Evolutionary conservation across 176 grass and related monocot species (phyloP).

Genomic region (Phragmites australis): DNA sequence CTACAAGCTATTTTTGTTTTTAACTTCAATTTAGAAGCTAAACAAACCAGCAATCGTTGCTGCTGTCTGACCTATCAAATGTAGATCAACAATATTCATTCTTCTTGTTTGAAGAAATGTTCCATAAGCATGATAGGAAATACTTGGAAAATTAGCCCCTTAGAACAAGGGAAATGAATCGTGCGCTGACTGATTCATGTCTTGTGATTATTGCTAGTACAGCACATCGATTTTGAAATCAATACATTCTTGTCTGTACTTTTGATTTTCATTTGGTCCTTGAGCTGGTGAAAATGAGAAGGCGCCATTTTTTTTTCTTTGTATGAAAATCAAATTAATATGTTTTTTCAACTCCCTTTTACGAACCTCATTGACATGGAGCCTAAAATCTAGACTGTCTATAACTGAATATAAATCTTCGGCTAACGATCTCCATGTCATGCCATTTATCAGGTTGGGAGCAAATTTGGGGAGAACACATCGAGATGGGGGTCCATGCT

Average conservation of each 20-base stretch:
- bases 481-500: constrained; percentile 99
- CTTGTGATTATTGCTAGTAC: constrained; percentile 12
- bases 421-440: not conserved
- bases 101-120: constrained; percentile 10
- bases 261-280: constrained; percentile 6
- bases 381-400: not conserved
- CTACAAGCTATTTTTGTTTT: constrained; percentile 20
- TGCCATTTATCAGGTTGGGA: constrained; percentile 71
- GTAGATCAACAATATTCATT: constrained; percentile 22
- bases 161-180: constrained; percentile 20
- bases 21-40: constrained; percentile 16
- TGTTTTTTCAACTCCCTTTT: not conserved
- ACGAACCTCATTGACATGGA: not conserved
- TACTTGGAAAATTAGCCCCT: not conserved
- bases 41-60: not conserved
- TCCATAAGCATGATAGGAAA: constrained; percentile 8
- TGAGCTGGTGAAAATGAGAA: constrained; percentile 3
- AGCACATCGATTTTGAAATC: not conserved
- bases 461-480: constrained; percentile 98
- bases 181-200: not conserved
- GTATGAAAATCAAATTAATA: not conserved
- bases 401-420: constrained; percentile 15
- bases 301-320: not conserved
- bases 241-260: not conserved
- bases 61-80: not conserved